A percentile compares a stretch with the other conserved stretches of the same genome.
Evolutionary conservation across 1,139 yeast genomes (phyloP).

Genomic region (Debaryomyces udenii): DNA sequence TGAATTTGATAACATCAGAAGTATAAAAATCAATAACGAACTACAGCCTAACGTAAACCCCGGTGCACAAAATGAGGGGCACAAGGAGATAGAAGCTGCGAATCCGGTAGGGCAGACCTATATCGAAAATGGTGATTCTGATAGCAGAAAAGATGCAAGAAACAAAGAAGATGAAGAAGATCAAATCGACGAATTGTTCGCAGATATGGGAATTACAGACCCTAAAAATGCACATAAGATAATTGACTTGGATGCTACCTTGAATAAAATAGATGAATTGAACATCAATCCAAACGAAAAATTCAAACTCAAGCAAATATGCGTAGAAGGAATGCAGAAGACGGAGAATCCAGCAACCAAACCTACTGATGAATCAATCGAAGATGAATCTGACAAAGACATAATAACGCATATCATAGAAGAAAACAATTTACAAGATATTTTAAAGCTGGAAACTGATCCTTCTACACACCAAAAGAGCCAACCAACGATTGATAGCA

Average conservation of each 20-base stretch:
- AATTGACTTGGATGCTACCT: constrained; percentile 24
- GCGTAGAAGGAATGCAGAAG: constrained; percentile 21
- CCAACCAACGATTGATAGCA: constrained; percentile 21
- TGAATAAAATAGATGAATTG: constrained; percentile 34
- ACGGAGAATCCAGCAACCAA: background rate
- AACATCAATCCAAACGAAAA: constrained; percentile 56
- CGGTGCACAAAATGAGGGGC: background rate
- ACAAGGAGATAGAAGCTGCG: background rate
- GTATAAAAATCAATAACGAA: constrained; percentile 33
- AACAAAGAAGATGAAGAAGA: constrained; percentile 19
- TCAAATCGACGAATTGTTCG: constrained; percentile 46
- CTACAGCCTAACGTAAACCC: background rate
- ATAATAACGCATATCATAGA: constrained; percentile 17
- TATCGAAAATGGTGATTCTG: background rate
- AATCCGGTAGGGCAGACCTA: no score
- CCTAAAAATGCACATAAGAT: constrained; percentile 15
- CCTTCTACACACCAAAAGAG: constrained; percentile 5
- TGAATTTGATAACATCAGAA: constrained; percentile 69
- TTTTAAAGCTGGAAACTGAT: constrained; percentile 2
- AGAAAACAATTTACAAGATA: constrained; percentile 18
- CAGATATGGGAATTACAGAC: constrained; percentile 48
- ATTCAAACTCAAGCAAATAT: constrained; percentile 40
- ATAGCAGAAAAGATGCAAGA: constrained; percentile 13
- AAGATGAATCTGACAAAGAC: constrained; percentile 5
- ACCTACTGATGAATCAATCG: background rate